Evolutionary conservation across 225 moss, liverwort and hornwort species (phyloP).

Genomic region (Thuidium tamariscinum): DNA sequence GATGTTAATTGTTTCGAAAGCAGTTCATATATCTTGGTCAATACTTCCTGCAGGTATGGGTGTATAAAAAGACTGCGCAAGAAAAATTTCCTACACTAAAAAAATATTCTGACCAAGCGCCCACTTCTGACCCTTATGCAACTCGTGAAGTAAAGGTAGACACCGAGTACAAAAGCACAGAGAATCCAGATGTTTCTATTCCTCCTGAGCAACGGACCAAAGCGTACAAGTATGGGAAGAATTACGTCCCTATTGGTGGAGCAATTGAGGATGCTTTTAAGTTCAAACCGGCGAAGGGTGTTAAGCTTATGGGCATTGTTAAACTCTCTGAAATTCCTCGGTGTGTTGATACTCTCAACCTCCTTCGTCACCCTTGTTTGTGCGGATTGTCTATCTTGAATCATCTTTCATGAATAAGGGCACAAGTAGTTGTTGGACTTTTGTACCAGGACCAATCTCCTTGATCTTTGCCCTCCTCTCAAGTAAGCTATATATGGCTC

Average conservation of each 20-base stretch:
- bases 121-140: conserved; percentile 23
- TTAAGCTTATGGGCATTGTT: conserved; percentile 75
- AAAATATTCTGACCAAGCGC: conserved; percentile 69
- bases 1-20: neutral
- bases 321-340: conserved; percentile 62
- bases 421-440: neutral
- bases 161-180: conserved; percentile 57
- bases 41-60: conserved; percentile 64
- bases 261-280: conserved; percentile 53
- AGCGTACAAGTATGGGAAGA: conserved; percentile 93
- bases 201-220: conserved; percentile 90
- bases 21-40: neutral
- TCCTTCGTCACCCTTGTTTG: neutral
- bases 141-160: conserved; percentile 67
- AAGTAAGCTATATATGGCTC: neutral
- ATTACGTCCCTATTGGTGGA: conserved; percentile 67
- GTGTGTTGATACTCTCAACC: conserved; percentile 22
- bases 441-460: neutral
- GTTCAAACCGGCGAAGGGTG: conserved; percentile 73
- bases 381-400: neutral
- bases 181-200: conserved; percentile 48
- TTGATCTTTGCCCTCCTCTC: neutral
- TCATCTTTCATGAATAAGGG: neutral
- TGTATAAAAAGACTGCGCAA: conserved; percentile 81
- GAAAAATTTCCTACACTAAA: conserved; percentile 77